Evolutionary conservation across 306 rosid genomes (phyloP).

Genomic region (Castanospermum australe): DNA sequence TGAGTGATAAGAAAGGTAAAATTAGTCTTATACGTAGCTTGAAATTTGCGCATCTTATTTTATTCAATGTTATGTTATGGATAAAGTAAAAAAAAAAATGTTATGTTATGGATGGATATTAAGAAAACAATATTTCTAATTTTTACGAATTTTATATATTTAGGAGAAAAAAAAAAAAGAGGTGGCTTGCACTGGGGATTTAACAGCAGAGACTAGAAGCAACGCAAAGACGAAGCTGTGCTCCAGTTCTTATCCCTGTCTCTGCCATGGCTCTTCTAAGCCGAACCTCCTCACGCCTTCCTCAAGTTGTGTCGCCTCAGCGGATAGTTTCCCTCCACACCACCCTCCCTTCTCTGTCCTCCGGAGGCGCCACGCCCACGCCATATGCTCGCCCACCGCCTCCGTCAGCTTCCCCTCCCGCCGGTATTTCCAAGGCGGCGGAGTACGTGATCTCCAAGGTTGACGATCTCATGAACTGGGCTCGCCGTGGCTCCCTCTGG

Average conservation of each 20-base stretch:
- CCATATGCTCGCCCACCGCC: constrained; percentile 61
- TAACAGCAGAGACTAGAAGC: neutral
- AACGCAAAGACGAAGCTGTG: neutral
- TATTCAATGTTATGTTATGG: too few relatives aligned
- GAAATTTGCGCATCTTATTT: too few relatives aligned
- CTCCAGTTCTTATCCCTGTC: neutral
- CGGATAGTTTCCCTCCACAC: constrained; percentile 60
- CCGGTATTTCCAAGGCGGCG: constrained; percentile 76
- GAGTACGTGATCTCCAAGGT: constrained; percentile 93
- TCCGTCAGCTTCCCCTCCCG: constrained; percentile 60
- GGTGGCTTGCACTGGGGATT: neutral
- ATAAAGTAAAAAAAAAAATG: too few relatives aligned
- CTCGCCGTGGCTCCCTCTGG: constrained; percentile 93
- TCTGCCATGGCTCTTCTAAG: constrained; percentile 63
- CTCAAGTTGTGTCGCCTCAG: constrained; percentile 54
- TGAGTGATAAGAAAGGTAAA: too few relatives aligned
- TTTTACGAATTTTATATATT: too few relatives aligned
- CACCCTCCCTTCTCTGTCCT: constrained; percentile 52
- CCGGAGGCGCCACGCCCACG: constrained; percentile 42
- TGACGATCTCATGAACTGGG: constrained; percentile 96
- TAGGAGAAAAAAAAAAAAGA: too few relatives aligned
- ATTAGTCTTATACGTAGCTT: too few relatives aligned
- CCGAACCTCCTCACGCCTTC: constrained; percentile 54
- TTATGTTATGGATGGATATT: too few relatives aligned
- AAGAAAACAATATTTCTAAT: too few relatives aligned